These are phyloP conservation scores for Colletotrichum godetiae DNA, from an alignment of 2,329 filamentous ascomycete genomes.

Conservation along the genomic window DNA sequence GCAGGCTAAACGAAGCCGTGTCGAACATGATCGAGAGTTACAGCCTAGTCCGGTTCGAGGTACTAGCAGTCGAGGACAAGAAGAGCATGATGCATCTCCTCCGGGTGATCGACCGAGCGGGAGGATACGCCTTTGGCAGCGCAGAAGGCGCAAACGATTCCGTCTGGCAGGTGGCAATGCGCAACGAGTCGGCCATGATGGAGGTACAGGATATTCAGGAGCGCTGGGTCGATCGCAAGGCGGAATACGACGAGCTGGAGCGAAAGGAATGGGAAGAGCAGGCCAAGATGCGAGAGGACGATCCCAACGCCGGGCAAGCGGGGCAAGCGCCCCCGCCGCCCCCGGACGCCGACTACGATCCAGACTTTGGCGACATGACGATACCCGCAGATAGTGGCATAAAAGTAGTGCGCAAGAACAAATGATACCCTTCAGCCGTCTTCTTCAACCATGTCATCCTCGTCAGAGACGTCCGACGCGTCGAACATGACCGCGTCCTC, in stretches of 20 bases:
- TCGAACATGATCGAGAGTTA: constrained; percentile 90
- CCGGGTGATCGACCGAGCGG: constrained; percentile 88
- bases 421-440: constrained; percentile 61
- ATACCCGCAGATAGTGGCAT: constrained; percentile 72
- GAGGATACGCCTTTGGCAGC: constrained; percentile 91
- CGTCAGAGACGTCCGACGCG: constrained; percentile 53
- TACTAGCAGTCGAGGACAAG: constrained; percentile 95
- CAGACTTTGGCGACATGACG: constrained; percentile 63
- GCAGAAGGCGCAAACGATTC: constrained; percentile 94
- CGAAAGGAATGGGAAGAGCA: constrained; percentile 80
- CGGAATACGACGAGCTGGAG: constrained; percentile 87
- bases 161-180: constrained; percentile 97
- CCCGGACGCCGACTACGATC: constrained; percentile 54
- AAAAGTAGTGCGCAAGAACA: constrained; percentile 75
- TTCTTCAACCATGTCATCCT: constrained; percentile 58
- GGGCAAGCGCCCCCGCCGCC: constrained; percentile 38
- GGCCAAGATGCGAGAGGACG: constrained; percentile 58
- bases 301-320: constrained; percentile 5
- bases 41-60: constrained; percentile 90
- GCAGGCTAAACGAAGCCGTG: constrained; percentile 86
- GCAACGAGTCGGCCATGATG: constrained; percentile 78
- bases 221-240: constrained; percentile 92
- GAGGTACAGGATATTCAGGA: constrained; percentile 93
- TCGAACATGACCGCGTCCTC: constrained; percentile 58
- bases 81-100: constrained; percentile 95